Evolutionary conservation across 371 early-diverging fungal species (phyloP), one percentile per base, ranked within the genome.

Genomic region (Actinomucor elegans): DNA sequence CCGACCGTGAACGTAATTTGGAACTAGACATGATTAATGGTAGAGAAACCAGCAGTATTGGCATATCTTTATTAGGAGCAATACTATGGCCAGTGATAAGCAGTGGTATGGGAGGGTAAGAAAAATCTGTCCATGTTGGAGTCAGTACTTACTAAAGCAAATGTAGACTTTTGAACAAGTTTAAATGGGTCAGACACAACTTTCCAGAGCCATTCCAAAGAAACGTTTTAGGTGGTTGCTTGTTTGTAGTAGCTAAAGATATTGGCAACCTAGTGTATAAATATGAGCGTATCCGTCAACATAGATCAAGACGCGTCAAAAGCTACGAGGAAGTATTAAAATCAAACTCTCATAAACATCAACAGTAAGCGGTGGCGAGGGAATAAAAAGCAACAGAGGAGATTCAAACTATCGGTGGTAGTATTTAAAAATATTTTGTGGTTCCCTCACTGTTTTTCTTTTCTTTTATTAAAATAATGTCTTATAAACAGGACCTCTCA

Each of bases 151-250:
- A n/a, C n/a, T n/a, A n/a, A n/a, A n/a, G n/a, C n/a, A n/a, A n/a
- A n/a, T 38, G 18, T 67, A 85, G 82, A 24, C 62, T 79, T 29
- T 52, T 83, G 11, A 67, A 67, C 28, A 67, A 73, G 31, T 64
- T 79, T 37, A 57, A 75, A 27, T 73, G 70, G 51, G 55, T 84
- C 7, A 53, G 71, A 50, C 66, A 70, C 8, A 55, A 75, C 20
- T 71, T 86, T 48, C 83, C 82, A 0, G 79, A 80, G 15, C 73
- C 78, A 26, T 81, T 84, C 50, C 81, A 83, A 40, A 67, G 86
- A 23, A 83, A 77, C 53, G 46, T 82, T 5, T 42, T 83, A 3
- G 83, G 86, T 33, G 86, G 84, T 0, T 84, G 84, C 52, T 34
- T 86, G 8, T 84, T 84, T 67, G 72, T 86, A 1, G 66, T 86